Percentiles rank a stretch among this genome's conserved stretches.
These are phyloP conservation scores for Cydonia oblonga DNA, from an alignment of 331 rosid species.

Conservation along the genomic window DNA sequence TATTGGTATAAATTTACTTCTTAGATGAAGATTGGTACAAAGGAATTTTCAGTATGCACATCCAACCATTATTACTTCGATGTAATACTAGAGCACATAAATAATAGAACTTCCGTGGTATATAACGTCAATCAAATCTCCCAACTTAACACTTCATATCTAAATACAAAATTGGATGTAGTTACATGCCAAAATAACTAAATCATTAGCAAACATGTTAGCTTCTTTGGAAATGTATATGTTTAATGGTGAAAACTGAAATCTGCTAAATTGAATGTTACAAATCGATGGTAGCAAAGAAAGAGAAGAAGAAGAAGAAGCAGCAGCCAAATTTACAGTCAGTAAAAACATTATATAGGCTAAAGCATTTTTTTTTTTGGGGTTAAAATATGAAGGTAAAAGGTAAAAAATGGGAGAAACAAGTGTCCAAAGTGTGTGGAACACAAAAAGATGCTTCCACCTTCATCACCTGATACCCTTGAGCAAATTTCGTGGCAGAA, in stretches of 20 bases:
- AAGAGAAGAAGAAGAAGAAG: neutral
- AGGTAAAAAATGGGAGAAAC: neutral
- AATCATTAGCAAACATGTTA: too few species aligned
- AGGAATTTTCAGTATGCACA: neutral
- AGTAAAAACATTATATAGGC: too few species aligned
- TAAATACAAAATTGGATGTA: neutral
- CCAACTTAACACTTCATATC: neutral
- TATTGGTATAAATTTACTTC: too few species aligned
- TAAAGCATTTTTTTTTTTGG: too few species aligned
- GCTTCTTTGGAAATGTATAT: neutral
- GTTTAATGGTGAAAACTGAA: neutral
- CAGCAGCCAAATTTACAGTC: too few species aligned
- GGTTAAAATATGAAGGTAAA: neutral
- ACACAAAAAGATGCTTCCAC: slow-evolving; percentile 1
- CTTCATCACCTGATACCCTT: neutral
- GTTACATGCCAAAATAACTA: too few species aligned
- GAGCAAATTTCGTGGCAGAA: slow-evolving; percentile 1
- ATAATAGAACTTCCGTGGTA: too few species aligned
- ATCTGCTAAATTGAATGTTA: neutral
- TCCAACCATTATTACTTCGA: too few species aligned
- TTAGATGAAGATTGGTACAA: neutral
- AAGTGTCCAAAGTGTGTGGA: neutral
- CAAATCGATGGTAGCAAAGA: neutral
- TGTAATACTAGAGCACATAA: neutral
- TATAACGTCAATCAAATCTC: too few species aligned